phyloP scores from a whole-genome alignment of 345 rosid genomes.

The Sonneratia alba region DNA sequence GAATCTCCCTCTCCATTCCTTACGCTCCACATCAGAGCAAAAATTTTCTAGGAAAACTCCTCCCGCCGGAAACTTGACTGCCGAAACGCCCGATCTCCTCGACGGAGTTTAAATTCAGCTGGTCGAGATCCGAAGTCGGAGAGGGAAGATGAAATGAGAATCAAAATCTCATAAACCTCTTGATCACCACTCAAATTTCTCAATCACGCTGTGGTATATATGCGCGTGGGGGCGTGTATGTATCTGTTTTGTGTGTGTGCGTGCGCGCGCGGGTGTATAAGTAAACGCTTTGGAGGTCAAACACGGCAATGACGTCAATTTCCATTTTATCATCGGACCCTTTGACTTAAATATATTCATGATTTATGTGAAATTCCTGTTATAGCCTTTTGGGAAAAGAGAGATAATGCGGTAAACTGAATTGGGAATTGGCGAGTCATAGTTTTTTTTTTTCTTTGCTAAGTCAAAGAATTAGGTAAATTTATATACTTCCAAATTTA shows the following conservation, averaged over 20 bases:
- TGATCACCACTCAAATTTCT: too few relatives aligned
- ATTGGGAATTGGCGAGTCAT: too few relatives aligned
- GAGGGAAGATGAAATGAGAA: background rate
- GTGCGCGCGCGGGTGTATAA: background rate
- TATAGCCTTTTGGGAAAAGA: background rate
- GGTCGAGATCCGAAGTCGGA: background rate
- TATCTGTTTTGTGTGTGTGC: background rate
- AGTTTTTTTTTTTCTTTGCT: too few relatives aligned
- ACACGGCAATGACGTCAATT: constrained; percentile 48
- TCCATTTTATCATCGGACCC: constrained; percentile 15
- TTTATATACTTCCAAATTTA: too few relatives aligned
- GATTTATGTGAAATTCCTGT: background rate
- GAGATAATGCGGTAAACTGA: too few relatives aligned
- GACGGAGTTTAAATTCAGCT: background rate
- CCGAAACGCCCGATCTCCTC: background rate
- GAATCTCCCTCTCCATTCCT: constrained; percentile 35
- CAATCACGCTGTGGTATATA: background rate
- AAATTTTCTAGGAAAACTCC: background rate
- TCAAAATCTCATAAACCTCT: too few relatives aligned
- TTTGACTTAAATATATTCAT: background rate
- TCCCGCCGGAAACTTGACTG: background rate
- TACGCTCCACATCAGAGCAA: constrained; percentile 1
- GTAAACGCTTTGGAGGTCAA: constrained; percentile 29
- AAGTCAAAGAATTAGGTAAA: too few relatives aligned
- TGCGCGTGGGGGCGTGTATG: background rate